Percentiles rank a stretch among this genome's conserved stretches.
Evolutionary conservation across 148 eudicot species (phyloP).

Genomic region (Talinum fruticosum): DNA sequence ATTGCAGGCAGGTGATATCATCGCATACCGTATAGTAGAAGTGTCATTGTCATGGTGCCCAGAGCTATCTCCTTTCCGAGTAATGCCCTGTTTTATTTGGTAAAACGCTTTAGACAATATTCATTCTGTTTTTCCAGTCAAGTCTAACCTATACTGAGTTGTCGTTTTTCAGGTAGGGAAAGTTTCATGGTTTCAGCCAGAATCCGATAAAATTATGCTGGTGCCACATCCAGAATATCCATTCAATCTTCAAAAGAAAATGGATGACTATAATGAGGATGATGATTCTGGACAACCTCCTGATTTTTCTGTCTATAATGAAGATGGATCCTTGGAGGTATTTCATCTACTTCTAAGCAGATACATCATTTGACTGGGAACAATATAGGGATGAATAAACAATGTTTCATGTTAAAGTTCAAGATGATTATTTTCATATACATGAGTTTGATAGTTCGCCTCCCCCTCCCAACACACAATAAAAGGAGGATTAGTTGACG

Average conservation of each 20-base stretch:
- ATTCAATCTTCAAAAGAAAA: conserved; percentile 39
- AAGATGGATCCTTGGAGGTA: conserved; percentile 98
- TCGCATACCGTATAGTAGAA: conserved; percentile 86
- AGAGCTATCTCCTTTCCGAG: conserved; percentile 63
- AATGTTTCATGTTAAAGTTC: not conserved
- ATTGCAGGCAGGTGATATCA: conserved; percentile 73
- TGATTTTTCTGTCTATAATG: conserved; percentile 54
- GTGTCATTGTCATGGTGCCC: conserved; percentile 81
- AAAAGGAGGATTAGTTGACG: too few species aligned
- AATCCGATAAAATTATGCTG: conserved; percentile 46
- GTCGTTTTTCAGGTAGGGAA: conserved; percentile 59
- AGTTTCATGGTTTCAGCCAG: conserved; percentile 41
- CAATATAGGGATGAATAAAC: not conserved
- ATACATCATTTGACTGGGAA: not conserved
- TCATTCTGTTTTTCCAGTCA: not conserved
- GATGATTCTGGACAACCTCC: conserved; percentile 43
- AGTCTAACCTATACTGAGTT: not conserved
- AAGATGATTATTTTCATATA: not conserved
- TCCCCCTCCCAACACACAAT: too few species aligned
- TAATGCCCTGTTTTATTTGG: conserved; percentile 19
- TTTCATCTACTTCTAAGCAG: not conserved
- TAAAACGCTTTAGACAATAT: not conserved
- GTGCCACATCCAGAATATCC: conserved; percentile 73
- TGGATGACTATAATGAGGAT: conserved; percentile 44
- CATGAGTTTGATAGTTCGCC: too few species aligned